Conservation (phyloP, 768 basidiomycete genomes). For the Naganishia friedmannii region DNA sequence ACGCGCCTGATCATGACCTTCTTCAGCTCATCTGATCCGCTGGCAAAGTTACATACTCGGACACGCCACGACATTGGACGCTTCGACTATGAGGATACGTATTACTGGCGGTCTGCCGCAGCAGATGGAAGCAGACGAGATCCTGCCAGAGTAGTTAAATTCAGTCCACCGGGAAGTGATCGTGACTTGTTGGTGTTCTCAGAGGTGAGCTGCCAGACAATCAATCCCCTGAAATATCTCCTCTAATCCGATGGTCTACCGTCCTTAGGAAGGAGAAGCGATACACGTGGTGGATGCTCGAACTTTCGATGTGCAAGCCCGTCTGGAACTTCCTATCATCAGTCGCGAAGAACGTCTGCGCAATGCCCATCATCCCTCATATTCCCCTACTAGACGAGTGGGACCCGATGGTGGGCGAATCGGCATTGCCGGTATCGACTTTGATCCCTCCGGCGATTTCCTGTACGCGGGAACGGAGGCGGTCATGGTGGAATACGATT, state of each 20-base stretch:
- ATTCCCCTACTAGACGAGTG: constrained; percentile 26
- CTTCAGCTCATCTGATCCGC: constrained; percentile 42
- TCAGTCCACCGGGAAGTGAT: constrained; percentile 64
- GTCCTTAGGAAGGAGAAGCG: constrained; percentile 68
- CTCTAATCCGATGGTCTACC: background rate
- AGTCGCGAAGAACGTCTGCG: constrained; percentile 22
- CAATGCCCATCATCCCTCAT: constrained; percentile 15
- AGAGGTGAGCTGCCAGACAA: constrained; percentile 61
- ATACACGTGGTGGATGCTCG: constrained; percentile 82
- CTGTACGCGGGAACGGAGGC: constrained; percentile 67
- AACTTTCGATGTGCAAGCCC: constrained; percentile 64
- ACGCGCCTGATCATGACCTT: background rate
- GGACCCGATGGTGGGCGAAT: constrained; percentile 43
- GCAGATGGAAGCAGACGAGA: constrained; percentile 55
- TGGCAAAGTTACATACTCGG: constrained; percentile 44
- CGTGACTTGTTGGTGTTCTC: constrained; percentile 84
- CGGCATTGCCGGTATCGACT: constrained; percentile 66
- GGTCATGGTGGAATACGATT: constrained; percentile 72
- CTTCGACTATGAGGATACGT: constrained; percentile 30
- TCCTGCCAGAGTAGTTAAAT: constrained; percentile 83
- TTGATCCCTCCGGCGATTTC: constrained; percentile 67
- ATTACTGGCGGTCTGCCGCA: constrained; percentile 22
- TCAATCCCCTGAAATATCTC: background rate
- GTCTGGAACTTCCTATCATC: constrained; percentile 43
- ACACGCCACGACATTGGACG: constrained; percentile 28